These are phyloP conservation scores for Mycena indigotica DNA, from an alignment of 768 basidiomycete species.

Conservation along the genomic window DNA sequence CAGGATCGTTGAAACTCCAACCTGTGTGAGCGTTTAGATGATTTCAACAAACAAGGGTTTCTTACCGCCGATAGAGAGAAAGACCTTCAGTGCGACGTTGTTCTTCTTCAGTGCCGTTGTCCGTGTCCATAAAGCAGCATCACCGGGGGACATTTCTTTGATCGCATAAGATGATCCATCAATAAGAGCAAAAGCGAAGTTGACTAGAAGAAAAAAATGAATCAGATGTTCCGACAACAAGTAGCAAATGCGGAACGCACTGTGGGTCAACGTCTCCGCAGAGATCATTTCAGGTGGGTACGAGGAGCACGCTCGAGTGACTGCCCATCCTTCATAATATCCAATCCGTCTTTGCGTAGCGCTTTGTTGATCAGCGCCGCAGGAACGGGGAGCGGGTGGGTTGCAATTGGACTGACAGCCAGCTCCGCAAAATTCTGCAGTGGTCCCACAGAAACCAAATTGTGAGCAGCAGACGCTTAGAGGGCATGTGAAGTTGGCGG, in stretches of 20 bases:
- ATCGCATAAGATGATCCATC: slow-evolving; percentile 21
- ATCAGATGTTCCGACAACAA: neutral
- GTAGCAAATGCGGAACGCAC: neutral
- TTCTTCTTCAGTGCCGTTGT: slow-evolving; percentile 28
- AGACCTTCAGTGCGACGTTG: slow-evolving; percentile 27
- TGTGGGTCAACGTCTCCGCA: slow-evolving; percentile 27
- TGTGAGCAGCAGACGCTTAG: slow-evolving; percentile 10
- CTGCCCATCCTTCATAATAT: slow-evolving; percentile 28
- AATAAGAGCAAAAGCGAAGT: slow-evolving; percentile 30
- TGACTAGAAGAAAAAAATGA: slow-evolving; percentile 16
- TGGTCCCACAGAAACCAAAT: slow-evolving; percentile 20
- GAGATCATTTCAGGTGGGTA: slow-evolving; percentile 27
- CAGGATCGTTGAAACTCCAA: slow-evolving; percentile 30
- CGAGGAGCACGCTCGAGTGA: slow-evolving; percentile 12
- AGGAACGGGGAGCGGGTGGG: neutral
- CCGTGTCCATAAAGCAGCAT: slow-evolving; percentile 24
- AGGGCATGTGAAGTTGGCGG: slow-evolving; percentile 1
- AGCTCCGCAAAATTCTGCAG: neutral
- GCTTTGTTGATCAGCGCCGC: slow-evolving; percentile 24
- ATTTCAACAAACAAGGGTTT: too few species aligned
- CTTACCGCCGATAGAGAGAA: slow-evolving; percentile 30
- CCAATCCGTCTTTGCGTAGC: slow-evolving; percentile 27
- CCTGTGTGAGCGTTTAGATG: too few species aligned
- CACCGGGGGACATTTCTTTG: slow-evolving; percentile 26
- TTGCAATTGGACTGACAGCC: neutral